Evolutionary conservation across 176 grass and related monocot genomes (phyloP), one percentile per base, ranked within the genome.

Genomic region (Juncus inflexus): DNA sequence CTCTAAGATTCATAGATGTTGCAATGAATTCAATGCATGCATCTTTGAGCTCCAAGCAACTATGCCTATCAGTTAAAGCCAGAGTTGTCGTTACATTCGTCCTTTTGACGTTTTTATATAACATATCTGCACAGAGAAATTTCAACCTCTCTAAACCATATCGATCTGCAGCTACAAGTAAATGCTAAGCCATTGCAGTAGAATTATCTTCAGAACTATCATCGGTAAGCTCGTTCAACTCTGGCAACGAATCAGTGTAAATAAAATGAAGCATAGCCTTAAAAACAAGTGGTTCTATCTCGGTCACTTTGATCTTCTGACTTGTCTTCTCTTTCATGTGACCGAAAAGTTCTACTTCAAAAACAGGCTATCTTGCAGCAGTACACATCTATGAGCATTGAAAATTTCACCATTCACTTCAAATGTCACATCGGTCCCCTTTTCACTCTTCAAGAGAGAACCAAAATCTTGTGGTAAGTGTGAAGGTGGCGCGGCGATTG

Each of bases 231-330:
- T 62, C 35, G 37, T 76, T 51, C 9, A 73, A 47, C 3, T 81
- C 9, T 14, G 76, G 85, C 47, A 42, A 59, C 4, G 15, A 12
- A 82, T 88, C 69, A 15, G 67, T 69, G 70, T 90, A 90, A 14
- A 90, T 81, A 76, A 90, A 90, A n/a, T 68, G 15, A 3, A 90
- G 82, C 54, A 90, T 11, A 51, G 78, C 66, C 9, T 64, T 10
- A 51, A 90, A 90, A 8, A 66, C 56, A 1, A 40, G 35, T 0
- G 55, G 55, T 3, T 86, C 67, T 39, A 86, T 86, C 65, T 61
- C 83, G 3, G 42, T 35, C 50, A 86, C 42, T 59, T 77, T 61
- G 0, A 77, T 70, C 14, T 5, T 14, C 9, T 47, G 4, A 14
- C 15, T 35, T 0, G 40, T 56, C 37, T 0, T 7, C 74, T 81